Base-by-base conservation (phyloP, 768 basidiomycete species). In the Neoboletus magnificus region DNA sequence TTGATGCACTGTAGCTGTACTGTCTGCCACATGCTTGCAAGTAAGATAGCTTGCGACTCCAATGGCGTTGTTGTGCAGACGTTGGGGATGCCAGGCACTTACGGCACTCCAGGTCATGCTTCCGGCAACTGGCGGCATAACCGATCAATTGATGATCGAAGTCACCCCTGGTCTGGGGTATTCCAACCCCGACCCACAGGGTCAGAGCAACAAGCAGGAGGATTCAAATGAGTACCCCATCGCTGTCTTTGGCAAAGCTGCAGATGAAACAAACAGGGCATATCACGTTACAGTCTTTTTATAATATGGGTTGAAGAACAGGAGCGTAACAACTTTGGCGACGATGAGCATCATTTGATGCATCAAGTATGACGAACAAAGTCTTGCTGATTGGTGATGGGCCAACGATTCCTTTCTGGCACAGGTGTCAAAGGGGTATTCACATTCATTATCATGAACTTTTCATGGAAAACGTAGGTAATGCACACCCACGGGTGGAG, bases 401-500 rank as follows among this genome's bases (percentile, higher is more conserved):
- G 5, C 44, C 9, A 25, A 44, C 20, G 16, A 35, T 37, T 45
- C 52, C 47, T 27, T 49, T 55, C 50, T 44, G 23, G 15, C 22
- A 18, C 8, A 8, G 13, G 23, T 32, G 40, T 39, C 33, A 42
- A 44, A 42, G 39, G 49, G 52, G 52, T 52, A 55, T 56, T 55
- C 46, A 46, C 52, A 42, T 45, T 57, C 23, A 49, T 43, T 30
- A 49, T 22, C 6, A 46, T 45, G 42, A 47, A 48, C 44, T 23
- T 52, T 61, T 39, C 35, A 18, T 52, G 41, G 37, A 39, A 48
- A 43, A 13, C 9, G 33, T 48, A 33, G 22, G 40, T 30, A 44
- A 37, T 52, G 54, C 37, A 46, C 48, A 50, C 41, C 58, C 50
- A 37, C 41, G 42, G 41, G 41, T 53, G 48, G 50, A 44, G 45